Percentiles rank a stretch among this genome's conserved stretches.
Conservation (phyloP, 1,284 basidiomycete genomes). For the Papiliotrema laurentii region DNA sequence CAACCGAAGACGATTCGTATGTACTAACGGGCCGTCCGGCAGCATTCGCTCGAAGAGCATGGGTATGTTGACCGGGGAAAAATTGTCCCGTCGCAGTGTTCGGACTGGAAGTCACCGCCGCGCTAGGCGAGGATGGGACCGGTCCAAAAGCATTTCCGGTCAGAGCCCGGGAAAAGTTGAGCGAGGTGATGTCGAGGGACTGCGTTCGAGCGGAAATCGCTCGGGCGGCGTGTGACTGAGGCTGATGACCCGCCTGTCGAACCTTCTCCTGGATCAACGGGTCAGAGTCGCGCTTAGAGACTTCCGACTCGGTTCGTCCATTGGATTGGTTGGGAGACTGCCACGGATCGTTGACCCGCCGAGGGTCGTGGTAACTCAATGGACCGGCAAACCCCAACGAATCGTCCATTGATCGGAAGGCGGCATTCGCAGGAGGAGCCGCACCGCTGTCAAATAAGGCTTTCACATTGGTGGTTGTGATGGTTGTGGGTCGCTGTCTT, state of each 20-base stretch:
- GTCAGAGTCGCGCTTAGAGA: constrained; percentile 78
- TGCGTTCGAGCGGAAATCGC: constrained; percentile 45
- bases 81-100: constrained; percentile 33
- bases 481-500: constrained; percentile 73
- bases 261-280: constrained; percentile 80
- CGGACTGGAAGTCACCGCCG: constrained; percentile 20
- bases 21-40: constrained; percentile 3
- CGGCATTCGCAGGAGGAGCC: constrained; percentile 30
- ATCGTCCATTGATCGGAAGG: constrained; percentile 64
- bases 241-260: constrained; percentile 55
- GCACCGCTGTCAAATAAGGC: constrained; percentile 74
- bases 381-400: constrained; percentile 23
- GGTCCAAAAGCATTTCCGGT: constrained; percentile 22
- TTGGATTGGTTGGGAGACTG: constrained; percentile 28
- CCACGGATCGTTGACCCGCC: constrained; percentile 28
- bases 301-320: constrained; percentile 58
- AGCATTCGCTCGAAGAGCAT: constrained; percentile 12
- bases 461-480: constrained; percentile 91
- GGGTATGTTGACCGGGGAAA: constrained; percentile 20
- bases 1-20: constrained; percentile 13
- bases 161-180: constrained; percentile 38
- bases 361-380: constrained; percentile 23
- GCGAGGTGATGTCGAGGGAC: constrained; percentile 48
- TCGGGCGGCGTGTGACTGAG: constrained; percentile 29
- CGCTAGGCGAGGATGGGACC: constrained; percentile 26